Conservation (phyloP, 2,329 filamentous ascomycete genomes). For the Leptographium flavum region DNA sequence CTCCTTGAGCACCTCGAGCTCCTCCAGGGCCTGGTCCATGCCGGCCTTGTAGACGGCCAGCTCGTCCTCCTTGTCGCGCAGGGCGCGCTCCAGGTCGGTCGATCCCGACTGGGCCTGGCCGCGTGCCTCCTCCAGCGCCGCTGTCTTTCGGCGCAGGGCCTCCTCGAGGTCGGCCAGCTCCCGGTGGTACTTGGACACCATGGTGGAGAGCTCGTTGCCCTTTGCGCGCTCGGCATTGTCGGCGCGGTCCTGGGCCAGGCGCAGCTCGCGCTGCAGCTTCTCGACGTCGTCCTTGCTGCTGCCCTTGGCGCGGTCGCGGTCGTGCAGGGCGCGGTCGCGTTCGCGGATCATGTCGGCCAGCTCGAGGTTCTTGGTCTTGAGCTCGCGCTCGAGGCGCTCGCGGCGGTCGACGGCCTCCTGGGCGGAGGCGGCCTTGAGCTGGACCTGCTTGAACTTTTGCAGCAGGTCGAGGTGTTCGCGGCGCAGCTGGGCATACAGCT, state of each 20-base stretch:
- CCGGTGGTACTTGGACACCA: conserved; percentile 91
- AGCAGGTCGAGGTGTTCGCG: conserved; percentile 90
- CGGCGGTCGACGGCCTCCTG: conserved; percentile 92
- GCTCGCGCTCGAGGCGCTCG: conserved; percentile 90
- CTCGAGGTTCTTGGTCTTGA: conserved; percentile 99
- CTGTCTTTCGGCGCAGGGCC: conserved; percentile 74
- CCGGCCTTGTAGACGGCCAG: conserved; percentile 95
- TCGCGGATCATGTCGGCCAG: conserved; percentile 97
- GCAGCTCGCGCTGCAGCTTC: conserved; percentile 84
- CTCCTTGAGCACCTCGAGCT: conserved; percentile 76
- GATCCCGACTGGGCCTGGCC: conserved; percentile 65
- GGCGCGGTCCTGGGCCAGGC: conserved; percentile 78
- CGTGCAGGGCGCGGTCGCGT: conserved; percentile 81
- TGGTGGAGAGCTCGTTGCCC: conserved; percentile 84
- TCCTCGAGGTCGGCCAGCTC: conserved; percentile 97
- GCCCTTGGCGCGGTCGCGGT: conserved; percentile 76
- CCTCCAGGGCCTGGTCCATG: conserved; percentile 90
- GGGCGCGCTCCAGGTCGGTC: conserved; percentile 69
- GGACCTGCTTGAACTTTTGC: conserved; percentile 90
- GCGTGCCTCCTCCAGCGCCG: conserved; percentile 71
- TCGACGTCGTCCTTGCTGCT: conserved; percentile 87
- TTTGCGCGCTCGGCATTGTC: conserved; percentile 89
- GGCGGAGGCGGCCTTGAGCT: conserved; percentile 90
- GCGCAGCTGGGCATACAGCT: conserved; percentile 90
- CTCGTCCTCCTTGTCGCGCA: conserved; percentile 94